Conservation (phyloP, 306 rosid genomes). For the Fragaria vesca region DNA sequence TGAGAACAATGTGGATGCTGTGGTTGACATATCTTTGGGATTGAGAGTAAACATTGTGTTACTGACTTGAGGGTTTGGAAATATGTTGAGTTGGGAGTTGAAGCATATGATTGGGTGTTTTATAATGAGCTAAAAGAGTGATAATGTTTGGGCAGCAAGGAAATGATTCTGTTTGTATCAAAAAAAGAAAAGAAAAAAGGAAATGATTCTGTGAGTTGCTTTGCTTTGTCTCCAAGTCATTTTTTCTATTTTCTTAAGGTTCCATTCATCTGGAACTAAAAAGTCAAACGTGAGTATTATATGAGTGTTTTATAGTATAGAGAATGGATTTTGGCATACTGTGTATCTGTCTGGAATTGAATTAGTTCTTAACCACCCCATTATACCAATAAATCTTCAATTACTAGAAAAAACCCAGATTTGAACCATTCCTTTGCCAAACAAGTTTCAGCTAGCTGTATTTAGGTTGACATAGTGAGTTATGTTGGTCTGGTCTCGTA, state of each 20-base stretch:
- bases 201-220: conserved; percentile 4
- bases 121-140: neutral
- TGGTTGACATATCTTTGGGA: conserved; percentile 16
- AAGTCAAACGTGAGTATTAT: neutral
- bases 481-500: neutral
- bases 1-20: conserved; percentile 38
- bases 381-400: neutral
- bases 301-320: neutral
- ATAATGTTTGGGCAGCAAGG: neutral
- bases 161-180: neutral
- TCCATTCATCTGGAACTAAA: neutral
- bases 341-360: neutral
- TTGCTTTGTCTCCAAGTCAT: neutral
- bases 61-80: neutral
- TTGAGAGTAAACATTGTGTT: conserved; percentile 4
- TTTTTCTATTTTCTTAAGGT: neutral
- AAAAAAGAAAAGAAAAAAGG: neutral
- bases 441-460: neutral
- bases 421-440: neutral
- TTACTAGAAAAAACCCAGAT: neutral
- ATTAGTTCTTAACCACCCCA: neutral
- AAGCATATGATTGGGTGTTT: neutral
- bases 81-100: neutral
- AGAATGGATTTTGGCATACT: neutral
- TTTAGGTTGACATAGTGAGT: neutral